Evolutionary conservation across 768 basidiomycete species (phyloP), one percentile per base, ranked within the genome.

Genomic region (Symmetrospora coprosmae): DNA sequence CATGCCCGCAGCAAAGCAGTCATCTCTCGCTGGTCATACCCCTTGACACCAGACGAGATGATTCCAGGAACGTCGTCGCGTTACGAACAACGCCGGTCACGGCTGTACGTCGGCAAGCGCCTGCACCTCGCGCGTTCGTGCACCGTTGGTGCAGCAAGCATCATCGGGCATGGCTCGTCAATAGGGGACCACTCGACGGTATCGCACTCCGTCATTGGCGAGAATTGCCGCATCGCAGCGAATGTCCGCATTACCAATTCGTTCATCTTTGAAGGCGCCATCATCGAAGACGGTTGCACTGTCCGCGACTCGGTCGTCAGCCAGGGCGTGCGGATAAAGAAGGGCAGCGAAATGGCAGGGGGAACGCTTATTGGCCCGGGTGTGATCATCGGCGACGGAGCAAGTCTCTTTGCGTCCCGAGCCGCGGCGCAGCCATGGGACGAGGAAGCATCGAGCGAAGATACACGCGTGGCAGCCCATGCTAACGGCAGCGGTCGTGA

Each of bases 31-130:
- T 90, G 89, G 86, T 86, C 87, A 4, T 97, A 92, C 75, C 94
- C 94, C 1, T 76, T 97, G 8, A 89, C 90, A 4, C 92, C 92
- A 8, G 94, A 96, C 70, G 83, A 91, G 71, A 87, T 90, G 72
- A 81, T 90, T 67, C 89, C 88, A 1, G 80, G 83, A 14, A 83
- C 83, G 5, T 67, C 4, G 7, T 82, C 85, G 59, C 70, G 77
- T 35, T 97, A 96, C 70, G 87, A 92, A 69, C 82, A 90, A 68
- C 78, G 84, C 34, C 80, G 85, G 28, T 89, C 88, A 5, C 87
- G 90, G 73, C 83, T 84, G 66, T 99, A 97, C 70, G 79, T 91
- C 63, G 81, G 89, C 66, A 82, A 85, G 64, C 79, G 84, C 2
- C 85, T 94, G 61, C 69, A 78, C 28, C 79, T 97, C 21, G 84